Base-by-base conservation (phyloP, 2,329 filamentous ascomycete species). In the Scopulariopsis brevicaulis region DNA sequence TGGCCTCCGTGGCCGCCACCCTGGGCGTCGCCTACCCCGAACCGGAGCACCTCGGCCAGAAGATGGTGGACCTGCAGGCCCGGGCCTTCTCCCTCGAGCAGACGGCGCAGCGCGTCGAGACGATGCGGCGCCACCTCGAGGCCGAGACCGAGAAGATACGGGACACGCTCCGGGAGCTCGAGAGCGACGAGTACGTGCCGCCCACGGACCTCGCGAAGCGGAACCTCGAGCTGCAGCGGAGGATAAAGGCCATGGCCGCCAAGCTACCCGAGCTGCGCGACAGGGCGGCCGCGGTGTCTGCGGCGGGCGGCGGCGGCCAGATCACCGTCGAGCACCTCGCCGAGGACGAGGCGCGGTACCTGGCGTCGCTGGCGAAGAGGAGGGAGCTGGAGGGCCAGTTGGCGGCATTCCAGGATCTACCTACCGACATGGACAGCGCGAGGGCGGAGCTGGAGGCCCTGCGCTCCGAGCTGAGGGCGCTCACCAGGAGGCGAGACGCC, bases 151-250 rank as follows among this genome's bases (percentile, higher is more conserved):
- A 68, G 14, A 64, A 65, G 3, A 68, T 76, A 14, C 66, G 70
- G 14, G 58, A 62, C 1, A 65, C 82, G 40, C 66, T 80, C 10
- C 61, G 65, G 6, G 70, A 75, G 12, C 67, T 84, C 4, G 69
- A 71, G 25, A 67, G 69, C 15, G 71, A 75, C 7, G 68, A 69
- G 15, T 86, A 82, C 64, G 76, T 80, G 18, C 78, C 81, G 0
- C 71, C 83, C 0, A 66, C 81, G 0, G 75, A 83, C 61, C 72
- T 92, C 3, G 80, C 83, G 12, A 83, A 83, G 62, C 80, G 86
- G 62, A 93, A 90, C n/a, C 77, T 85, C 4, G 86, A 94, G 55
- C 82, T 87, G 71, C 83, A 85, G 62, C 83, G 88, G 58, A 83
- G 79, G 58, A 81, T 86, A 54, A 90, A 90, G 67, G 72, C 48